Conservation (phyloP, 495 filamentous ascomycete genomes). For the Trichoderma orchidacearum region DNA sequence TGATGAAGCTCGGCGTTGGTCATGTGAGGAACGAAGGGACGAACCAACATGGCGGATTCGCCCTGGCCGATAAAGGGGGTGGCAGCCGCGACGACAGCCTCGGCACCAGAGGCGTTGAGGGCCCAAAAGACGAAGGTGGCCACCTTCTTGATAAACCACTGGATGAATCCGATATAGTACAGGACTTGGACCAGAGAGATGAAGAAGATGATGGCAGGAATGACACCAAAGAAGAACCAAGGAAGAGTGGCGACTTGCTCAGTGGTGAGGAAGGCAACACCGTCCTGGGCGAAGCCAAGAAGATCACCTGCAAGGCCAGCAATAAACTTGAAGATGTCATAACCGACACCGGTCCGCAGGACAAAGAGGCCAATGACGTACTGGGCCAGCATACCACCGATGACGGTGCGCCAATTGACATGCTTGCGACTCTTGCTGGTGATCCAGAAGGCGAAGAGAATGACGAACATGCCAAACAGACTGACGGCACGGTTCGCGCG, state of each 20-base stretch:
- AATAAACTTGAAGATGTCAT: slow-evolving; percentile 82
- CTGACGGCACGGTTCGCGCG: slow-evolving; percentile 66
- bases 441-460: slow-evolving; percentile 48
- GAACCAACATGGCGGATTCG: slow-evolving; percentile 85
- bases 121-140: slow-evolving; percentile 84
- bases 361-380: slow-evolving; percentile 85
- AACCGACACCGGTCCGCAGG: slow-evolving; percentile 59
- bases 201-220: slow-evolving; percentile 88
- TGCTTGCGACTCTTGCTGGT: slow-evolving; percentile 58
- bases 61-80: slow-evolving; percentile 91
- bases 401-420: slow-evolving; percentile 80
- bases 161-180: slow-evolving; percentile 63
- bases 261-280: slow-evolving; percentile 57
- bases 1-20: slow-evolving; percentile 82
- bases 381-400: slow-evolving; percentile 72
- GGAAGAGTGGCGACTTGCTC: slow-evolving; percentile 20
- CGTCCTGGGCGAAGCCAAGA: slow-evolving; percentile 56
- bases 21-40: slow-evolving; percentile 69
- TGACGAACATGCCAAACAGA: slow-evolving; percentile 65
- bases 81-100: slow-evolving; percentile 85
- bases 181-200: slow-evolving; percentile 71
- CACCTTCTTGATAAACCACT: slow-evolving; percentile 80
- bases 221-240: slow-evolving; percentile 61
- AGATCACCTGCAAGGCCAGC: slow-evolving; percentile 54
- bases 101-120: slow-evolving; percentile 81